Base-by-base conservation (phyloP, 2,329 filamentous ascomycete species). In the Verticillium isaacii region DNA sequence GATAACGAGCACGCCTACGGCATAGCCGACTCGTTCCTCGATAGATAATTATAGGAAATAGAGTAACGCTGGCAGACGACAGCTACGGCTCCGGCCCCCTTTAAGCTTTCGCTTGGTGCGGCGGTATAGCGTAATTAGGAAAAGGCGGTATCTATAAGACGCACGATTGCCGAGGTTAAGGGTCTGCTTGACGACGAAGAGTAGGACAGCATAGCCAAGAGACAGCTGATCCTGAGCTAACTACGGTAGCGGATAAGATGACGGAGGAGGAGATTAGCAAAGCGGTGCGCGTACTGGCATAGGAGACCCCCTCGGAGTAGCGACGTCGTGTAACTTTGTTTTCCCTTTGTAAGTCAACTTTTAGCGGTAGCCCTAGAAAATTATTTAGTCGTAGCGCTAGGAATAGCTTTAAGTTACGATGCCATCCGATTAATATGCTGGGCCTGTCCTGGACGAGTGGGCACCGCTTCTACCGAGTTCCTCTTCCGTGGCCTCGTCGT, bases 161-260 rank as follows among this genome's bases (percentile, higher is more conserved):
- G 93, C 64, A 96, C 92, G 0, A 89, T 96, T 64, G 93, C 93
- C 61, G 95, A 99, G 72, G 92, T 99, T 61, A 95, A 98, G 79
- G 92, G 92, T 36, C 82, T 99, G 0, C 82, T 99, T 66, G 95
- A 98, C 77, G 93, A 98, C 75, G 95, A 98, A 75, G 95, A 98
- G 71, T 91, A 95, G 65, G 85, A 90, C 58, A 79, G 82, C 58
- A 83, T 84, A 23, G 85, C 85, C 5, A 91, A 89, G 75, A 86
- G 92, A 7, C 89, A 89, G 62, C 87, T 96, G 59, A 83, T 95
- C 39, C 91, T 73, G 91, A 93, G 73, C 86, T 87, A 5, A 82
- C 85, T 11, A 82, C 85, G 12, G 85, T 87, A 62, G 85, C 88
- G 50, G 82, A 85, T 12, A 82, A 83, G 64, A 90, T 95, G 78